Base-by-base conservation (phyloP, 2,329 filamentous ascomycete species). In the Phaeoacremonium minimum region DNA sequence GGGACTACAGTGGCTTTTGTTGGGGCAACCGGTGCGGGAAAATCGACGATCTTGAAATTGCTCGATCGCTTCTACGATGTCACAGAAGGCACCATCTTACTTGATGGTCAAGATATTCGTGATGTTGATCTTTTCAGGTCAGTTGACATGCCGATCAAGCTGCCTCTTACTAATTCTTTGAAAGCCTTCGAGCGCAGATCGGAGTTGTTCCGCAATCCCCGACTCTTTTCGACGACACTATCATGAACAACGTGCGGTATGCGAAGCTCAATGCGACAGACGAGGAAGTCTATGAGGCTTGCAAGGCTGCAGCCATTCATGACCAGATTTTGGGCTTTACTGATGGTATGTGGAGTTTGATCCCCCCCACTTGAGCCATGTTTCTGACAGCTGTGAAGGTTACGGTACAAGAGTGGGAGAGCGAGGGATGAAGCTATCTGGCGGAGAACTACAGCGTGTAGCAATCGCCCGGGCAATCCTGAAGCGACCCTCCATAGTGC, bases 391-490 rank as follows among this genome's bases (percentile, higher is more conserved):
- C 15, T 5, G 4, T 12, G 9, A 9, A 26, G 66, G 67, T 4
- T 75, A 75, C 46, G 56, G 65, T 33, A 73, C 70, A 13, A 56
- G 60, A 29, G 71, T 75, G 16, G 71, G 71, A 6, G 71, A 75
- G 40, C 63, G 69, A 7, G 71, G 71, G 30, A 62, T 74, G 35
- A 80, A 79, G 62, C 60, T 85, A 3, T 84, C 80, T 4, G 80
- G 80, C 2, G 80, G 80, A 16, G 80, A 85, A 51, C 58, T 83
- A 6, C 80, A 85, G 48, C 73, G 80, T 32, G 71, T 84, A 18
- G 80, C 80, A 5, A 84, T 84, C 51, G 80, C 80, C 7, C 76
- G 85, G 17, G 83, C 85, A 2, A 73, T 91, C 32, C 64, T 90
- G 45, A 86, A 87, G 57, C 73, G 76, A 40, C 85, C 86, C 0